These are phyloP conservation scores for Dactylellina drechsleri DNA, from an alignment of 2,329 filamentous ascomycete species.

Conservation along the genomic window DNA sequence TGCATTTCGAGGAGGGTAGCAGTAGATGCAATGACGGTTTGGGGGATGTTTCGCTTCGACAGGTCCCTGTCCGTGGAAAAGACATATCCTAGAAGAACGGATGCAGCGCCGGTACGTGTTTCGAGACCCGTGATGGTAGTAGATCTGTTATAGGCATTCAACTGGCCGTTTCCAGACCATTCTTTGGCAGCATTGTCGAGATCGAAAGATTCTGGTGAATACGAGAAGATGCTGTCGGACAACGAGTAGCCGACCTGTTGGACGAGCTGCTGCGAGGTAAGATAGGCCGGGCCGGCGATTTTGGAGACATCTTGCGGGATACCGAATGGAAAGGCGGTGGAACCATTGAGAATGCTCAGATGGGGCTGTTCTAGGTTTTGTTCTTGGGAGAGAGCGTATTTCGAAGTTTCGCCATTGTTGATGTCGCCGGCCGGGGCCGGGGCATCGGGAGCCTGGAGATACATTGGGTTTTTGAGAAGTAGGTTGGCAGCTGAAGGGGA, in stretches of 20 bases:
- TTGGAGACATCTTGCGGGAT: slow-evolving; percentile 54
- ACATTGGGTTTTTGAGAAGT: slow-evolving; percentile 44
- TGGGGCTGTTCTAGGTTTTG: slow-evolving; percentile 53
- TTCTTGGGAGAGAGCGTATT: slow-evolving; percentile 44
- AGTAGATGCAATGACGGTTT: slow-evolving; percentile 87
- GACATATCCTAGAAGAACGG: slow-evolving; percentile 93
- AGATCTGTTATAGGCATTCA: slow-evolving; percentile 70
- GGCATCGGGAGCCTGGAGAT: slow-evolving; percentile 38
- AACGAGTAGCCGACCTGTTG: slow-evolving; percentile 96
- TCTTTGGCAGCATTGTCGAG: slow-evolving; percentile 82
- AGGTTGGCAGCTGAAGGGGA: slow-evolving; percentile 45
- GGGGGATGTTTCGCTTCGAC: slow-evolving; percentile 87
- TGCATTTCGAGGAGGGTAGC: slow-evolving; percentile 83
- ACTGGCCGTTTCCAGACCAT: slow-evolving; percentile 76
- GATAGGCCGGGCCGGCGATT: slow-evolving; percentile 88
- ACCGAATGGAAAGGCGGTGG: slow-evolving; percentile 57
- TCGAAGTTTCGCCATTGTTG: slow-evolving; percentile 41
- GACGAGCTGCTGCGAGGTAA: slow-evolving; percentile 90
- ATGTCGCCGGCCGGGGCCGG: slow-evolving; percentile 15
- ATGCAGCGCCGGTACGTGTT: slow-evolving; percentile 86
- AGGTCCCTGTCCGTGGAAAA: slow-evolving; percentile 97
- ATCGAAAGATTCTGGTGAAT: slow-evolving; percentile 92
- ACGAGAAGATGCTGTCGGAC: slow-evolving; percentile 89
- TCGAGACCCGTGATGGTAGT: slow-evolving; percentile 83
- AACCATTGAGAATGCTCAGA: slow-evolving; percentile 57